Percentiles rank a stretch among this genome's conserved stretches.
phyloP scores from a whole-genome alignment of 1,139 yeast species.

The Candida sojae region DNA sequence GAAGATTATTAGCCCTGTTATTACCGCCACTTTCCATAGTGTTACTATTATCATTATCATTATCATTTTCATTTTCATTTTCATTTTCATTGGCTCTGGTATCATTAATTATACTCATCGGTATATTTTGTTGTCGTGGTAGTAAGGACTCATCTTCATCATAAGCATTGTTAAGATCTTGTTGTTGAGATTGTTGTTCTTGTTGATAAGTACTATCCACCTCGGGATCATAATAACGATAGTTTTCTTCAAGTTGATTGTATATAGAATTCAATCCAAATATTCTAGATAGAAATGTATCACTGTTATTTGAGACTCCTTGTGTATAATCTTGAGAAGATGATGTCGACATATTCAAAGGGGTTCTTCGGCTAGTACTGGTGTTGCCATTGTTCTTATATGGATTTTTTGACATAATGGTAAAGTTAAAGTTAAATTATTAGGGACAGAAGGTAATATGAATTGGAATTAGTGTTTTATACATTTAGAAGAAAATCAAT shows the following conservation, averaged over 20 bases:
- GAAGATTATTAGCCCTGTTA: constrained; percentile 16
- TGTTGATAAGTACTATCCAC: constrained; percentile 20
- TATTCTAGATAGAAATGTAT: constrained; percentile 58
- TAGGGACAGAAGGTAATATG: no score
- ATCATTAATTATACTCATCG: neutral
- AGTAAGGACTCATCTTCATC: constrained; percentile 13
- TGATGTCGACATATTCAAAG: neutral
- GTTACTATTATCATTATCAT: neutral
- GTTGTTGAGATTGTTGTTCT: constrained; percentile 4
- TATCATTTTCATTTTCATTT: neutral
- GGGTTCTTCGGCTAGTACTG: neutral
- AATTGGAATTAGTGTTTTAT: no score
- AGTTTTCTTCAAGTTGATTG: constrained; percentile 41
- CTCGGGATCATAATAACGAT: constrained; percentile 43
- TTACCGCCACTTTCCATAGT: neutral
- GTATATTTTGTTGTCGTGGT: constrained; percentile 3
- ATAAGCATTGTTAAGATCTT: neutral
- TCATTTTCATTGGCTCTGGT: neutral
- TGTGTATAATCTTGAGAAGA: neutral
- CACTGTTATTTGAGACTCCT: constrained; percentile 20
- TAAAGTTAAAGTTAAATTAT: no score
- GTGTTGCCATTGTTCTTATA: constrained; percentile 2
- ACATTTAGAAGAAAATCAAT: no score
- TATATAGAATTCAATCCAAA: constrained; percentile 55
- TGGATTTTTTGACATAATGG: neutral